phyloP scores from a whole-genome alignment of 768 basidiomycete genomes.

The Lactarius indigo region DNA sequence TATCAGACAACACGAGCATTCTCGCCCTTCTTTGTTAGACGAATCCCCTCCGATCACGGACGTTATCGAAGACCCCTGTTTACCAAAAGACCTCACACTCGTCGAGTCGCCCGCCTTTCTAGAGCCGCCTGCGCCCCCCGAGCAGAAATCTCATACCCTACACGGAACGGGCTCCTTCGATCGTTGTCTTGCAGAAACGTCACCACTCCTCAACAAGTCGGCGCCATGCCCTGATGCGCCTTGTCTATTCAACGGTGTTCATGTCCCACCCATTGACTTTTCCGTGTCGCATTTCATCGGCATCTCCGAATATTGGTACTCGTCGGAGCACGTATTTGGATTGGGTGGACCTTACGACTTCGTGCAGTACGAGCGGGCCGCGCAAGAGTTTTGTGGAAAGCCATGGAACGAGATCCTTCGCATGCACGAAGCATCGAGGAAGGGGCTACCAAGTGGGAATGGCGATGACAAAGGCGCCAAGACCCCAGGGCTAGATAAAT shows the following conservation, averaged over 20 bases:
- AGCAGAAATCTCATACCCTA: slow-evolving; percentile 55
- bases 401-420: slow-evolving; percentile 74
- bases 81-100: slow-evolving; percentile 71
- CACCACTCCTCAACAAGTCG: slow-evolving; percentile 78
- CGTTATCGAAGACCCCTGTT: slow-evolving; percentile 80
- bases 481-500: slow-evolving; percentile 60
- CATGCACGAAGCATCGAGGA: slow-evolving; percentile 55
- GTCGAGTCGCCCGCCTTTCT: slow-evolving; percentile 51
- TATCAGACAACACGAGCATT: slow-evolving; percentile 53
- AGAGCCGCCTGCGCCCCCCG: slow-evolving; percentile 39
- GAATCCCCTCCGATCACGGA: slow-evolving; percentile 28
- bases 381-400: slow-evolving; percentile 75
- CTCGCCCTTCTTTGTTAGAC: slow-evolving; percentile 30
- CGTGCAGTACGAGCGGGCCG: slow-evolving; percentile 92
- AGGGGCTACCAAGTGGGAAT: slow-evolving; percentile 48
- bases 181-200: slow-evolving; percentile 68
- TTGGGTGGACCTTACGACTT: slow-evolving; percentile 95
- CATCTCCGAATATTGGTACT: slow-evolving; percentile 99
- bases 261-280: slow-evolving; percentile 94
- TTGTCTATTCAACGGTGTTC: slow-evolving; percentile 92
- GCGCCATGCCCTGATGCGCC: slow-evolving; percentile 78
- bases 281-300: slow-evolving; percentile 92
- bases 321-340: slow-evolving; percentile 94
- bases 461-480: slow-evolving; percentile 59
- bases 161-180: slow-evolving; percentile 90